These are phyloP conservation scores for Ustulina deusta DNA, from an alignment of 2,329 filamentous ascomycete species.

Conservation along the genomic window DNA sequence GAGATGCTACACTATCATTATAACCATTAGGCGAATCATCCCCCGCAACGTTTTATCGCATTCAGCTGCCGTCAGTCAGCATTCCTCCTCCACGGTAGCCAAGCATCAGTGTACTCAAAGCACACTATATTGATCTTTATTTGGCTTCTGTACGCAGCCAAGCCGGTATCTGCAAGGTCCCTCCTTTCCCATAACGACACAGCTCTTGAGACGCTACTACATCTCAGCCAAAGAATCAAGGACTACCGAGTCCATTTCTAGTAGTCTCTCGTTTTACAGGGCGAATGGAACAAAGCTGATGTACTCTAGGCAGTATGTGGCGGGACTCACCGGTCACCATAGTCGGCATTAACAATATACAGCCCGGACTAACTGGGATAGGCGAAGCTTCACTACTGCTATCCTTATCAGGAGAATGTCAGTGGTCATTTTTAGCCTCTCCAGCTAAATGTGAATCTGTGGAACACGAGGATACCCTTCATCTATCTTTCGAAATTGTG, in stretches of 20 bases:
- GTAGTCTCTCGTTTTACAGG: not conserved
- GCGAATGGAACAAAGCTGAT: not conserved
- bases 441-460: conserved; percentile 26
- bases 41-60: conserved; percentile 15
- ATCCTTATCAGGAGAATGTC: conserved; percentile 20
- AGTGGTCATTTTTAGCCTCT: not conserved
- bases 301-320: not conserved
- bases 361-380: not conserved
- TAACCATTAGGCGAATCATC: conserved; percentile 8
- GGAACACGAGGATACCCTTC: conserved; percentile 30
- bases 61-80: conserved; percentile 17
- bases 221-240: not conserved
- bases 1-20: conserved; percentile 13
- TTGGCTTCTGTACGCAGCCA: conserved; percentile 16
- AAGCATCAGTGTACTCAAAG: conserved; percentile 6
- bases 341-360: not conserved
- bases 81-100: conserved; percentile 15
- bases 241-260: not conserved
- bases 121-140: conserved; percentile 9
- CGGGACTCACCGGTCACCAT: not conserved
- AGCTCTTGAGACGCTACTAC: not conserved
- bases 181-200: conserved; percentile 18
- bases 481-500: conserved; percentile 24
- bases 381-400: not conserved
- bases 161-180: conserved; percentile 34